Percentiles rank a stretch among this genome's conserved stretches.
Conservation (phyloP, 108 stramenopile species). For the Skeletonema grethae region DNA sequence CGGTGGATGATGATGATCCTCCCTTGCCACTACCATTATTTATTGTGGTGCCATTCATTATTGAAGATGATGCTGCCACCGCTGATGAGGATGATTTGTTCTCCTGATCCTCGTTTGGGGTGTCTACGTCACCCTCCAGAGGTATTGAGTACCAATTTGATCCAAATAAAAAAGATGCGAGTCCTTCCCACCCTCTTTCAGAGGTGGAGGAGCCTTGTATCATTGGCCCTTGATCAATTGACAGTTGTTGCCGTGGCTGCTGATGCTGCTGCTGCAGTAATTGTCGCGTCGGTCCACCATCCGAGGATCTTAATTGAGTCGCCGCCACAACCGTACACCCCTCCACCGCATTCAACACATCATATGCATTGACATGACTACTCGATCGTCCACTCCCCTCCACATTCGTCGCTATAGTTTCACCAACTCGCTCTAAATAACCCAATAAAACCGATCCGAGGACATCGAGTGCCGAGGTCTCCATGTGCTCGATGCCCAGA, state of each 20-base stretch:
- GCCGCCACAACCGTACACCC: constrained; percentile 65
- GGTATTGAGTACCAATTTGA: constrained; percentile 66
- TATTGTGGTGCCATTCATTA: constrained; percentile 1
- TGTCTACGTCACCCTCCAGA: constrained; percentile 28
- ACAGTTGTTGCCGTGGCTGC: neutral
- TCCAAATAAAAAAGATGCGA: constrained; percentile 83
- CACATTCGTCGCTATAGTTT: constrained; percentile 58
- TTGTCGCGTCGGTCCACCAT: constrained; percentile 17
- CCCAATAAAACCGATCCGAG: constrained; percentile 66
- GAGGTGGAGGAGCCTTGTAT: constrained; percentile 2
- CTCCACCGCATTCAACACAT: constrained; percentile 74
- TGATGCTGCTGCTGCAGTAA: neutral
- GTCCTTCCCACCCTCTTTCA: constrained; percentile 65
- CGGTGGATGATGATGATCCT: neutral
- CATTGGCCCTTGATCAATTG: neutral
- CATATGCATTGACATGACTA: constrained; percentile 79
- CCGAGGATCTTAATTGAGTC: constrained; percentile 17
- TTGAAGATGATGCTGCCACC: neutral
- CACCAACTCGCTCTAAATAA: constrained; percentile 64
- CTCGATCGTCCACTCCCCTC: constrained; percentile 77
- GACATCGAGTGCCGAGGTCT: constrained; percentile 66
- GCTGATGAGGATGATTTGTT: constrained; percentile 18
- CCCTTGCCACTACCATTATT: neutral
- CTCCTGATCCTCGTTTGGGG: constrained; percentile 1
- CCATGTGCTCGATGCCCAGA: constrained; percentile 76